Conservation (phyloP, 2,329 filamentous ascomycete genomes). For the Claviceps citrina region DNA sequence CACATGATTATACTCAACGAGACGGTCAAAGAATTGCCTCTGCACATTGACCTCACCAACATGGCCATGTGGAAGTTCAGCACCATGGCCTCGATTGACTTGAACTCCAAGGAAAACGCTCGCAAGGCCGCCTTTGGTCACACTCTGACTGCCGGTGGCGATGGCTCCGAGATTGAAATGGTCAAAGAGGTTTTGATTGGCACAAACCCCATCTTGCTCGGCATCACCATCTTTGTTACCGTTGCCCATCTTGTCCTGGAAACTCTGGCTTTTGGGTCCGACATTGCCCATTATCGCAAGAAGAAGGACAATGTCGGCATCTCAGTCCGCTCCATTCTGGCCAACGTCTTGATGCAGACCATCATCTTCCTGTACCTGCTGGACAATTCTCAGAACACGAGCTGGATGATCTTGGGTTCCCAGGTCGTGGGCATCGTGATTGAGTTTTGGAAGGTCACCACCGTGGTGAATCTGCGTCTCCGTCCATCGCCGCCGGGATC, state of each 20-base stretch:
- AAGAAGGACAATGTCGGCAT: conserved; percentile 99
- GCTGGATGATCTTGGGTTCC: conserved; percentile 94
- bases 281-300: conserved; percentile 95
- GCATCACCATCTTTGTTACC: conserved; percentile 68
- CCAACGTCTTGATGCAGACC: conserved; percentile 93
- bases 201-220: conserved; percentile 82
- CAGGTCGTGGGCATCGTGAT: conserved; percentile 68
- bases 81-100: conserved; percentile 68
- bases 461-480: conserved; percentile 76
- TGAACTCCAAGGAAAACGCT: conserved; percentile 71
- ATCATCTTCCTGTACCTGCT: conserved; percentile 94
- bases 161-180: conserved; percentile 90
- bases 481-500: conserved; percentile 53
- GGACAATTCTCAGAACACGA: conserved; percentile 95
- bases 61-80: conserved; percentile 81
- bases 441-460: conserved; percentile 86
- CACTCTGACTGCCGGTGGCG: conserved; percentile 58
- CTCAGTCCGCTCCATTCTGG: conserved; percentile 86
- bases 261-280: conserved; percentile 89
- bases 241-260: conserved; percentile 91
- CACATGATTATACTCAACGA: conserved; percentile 89
- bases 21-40: conserved; percentile 65
- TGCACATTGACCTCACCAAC: conserved; percentile 74
- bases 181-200: conserved; percentile 91
- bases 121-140: conserved; percentile 62